These are phyloP conservation scores for Rhizopogon rudus DNA, from an alignment of 768 basidiomycete species.

Conservation along the genomic window DNA sequence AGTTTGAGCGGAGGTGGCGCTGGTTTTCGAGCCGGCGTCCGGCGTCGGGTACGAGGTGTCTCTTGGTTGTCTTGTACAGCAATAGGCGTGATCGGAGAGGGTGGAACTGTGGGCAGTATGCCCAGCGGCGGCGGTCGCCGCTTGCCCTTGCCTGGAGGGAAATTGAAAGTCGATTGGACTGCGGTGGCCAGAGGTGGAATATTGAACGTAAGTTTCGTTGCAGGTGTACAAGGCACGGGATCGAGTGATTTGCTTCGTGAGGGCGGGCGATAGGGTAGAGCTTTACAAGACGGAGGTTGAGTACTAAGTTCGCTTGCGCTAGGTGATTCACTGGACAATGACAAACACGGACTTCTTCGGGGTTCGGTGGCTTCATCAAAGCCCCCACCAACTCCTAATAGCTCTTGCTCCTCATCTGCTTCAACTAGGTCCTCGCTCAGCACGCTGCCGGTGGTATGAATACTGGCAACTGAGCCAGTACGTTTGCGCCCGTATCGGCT, in stretches of 20 bases:
- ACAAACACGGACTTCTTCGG: conserved; percentile 28
- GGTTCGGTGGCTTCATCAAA: conserved; percentile 40
- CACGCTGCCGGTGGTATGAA: conserved; percentile 59
- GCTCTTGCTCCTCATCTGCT: conserved; percentile 72
- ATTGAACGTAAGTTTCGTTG: conserved; percentile 54
- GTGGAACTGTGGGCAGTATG: conserved; percentile 64
- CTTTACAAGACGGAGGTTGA: conserved; percentile 10
- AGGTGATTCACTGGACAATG: conserved; percentile 26
- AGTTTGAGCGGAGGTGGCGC: conserved; percentile 55
- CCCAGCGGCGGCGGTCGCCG: conserved; percentile 60
- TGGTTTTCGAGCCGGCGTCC: conserved; percentile 52
- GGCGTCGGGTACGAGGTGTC: conserved; percentile 32
- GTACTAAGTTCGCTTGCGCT: conserved; percentile 28
- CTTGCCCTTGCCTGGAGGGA: conserved; percentile 41
- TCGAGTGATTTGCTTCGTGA: conserved; percentile 5
- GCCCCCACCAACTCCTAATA: conserved; percentile 64
- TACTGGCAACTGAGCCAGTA: conserved; percentile 71
- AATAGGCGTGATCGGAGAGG: conserved; percentile 59
- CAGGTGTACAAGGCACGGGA: conserved; percentile 48
- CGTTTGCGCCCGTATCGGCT: conserved; percentile 68
- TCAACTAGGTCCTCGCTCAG: conserved; percentile 79
- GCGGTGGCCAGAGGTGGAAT: conserved; percentile 47
- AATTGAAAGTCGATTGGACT: conserved; percentile 45
- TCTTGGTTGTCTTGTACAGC: conserved; percentile 29
- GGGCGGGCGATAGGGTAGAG: conserved; percentile 4